phyloP scores from a whole-genome alignment of 2,329 filamentous ascomycete genomes.

The Ophiostoma sp. region DNA sequence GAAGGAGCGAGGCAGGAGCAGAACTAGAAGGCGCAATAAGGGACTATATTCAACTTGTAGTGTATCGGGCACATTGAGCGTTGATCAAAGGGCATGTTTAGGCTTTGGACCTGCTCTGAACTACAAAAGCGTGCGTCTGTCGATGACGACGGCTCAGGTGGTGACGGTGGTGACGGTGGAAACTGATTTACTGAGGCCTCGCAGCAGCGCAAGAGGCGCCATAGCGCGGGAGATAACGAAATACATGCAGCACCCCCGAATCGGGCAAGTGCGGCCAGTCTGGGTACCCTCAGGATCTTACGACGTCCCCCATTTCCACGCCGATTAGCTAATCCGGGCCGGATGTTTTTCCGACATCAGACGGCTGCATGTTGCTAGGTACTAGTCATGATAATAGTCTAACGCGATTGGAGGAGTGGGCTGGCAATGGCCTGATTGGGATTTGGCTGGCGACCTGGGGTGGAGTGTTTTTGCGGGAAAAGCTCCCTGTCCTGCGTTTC shows the following conservation, averaged over 20 bases:
- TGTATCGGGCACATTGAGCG: neutral
- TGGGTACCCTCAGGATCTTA: neutral
- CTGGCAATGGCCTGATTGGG: conserved; percentile 26
- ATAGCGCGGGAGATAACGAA: conserved; percentile 7
- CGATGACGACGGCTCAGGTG: conserved; percentile 5
- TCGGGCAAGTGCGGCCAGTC: conserved; percentile 17
- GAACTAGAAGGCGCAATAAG: neutral
- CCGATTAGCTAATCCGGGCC: conserved; percentile 4
- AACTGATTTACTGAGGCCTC: neutral
- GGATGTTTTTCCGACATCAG: conserved; percentile 14
- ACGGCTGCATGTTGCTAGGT: neutral
- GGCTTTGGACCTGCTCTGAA: neutral
- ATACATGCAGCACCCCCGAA: conserved; percentile 10
- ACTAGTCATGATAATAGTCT: neutral
- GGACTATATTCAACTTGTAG: neutral
- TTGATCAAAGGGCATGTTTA: neutral
- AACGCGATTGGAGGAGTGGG: neutral
- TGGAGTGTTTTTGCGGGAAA: conserved; percentile 26
- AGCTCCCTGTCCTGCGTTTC: conserved; percentile 21
- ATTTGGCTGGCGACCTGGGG: conserved; percentile 19
- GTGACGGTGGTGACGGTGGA: neutral
- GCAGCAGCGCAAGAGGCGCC: neutral
- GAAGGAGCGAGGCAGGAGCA: neutral
- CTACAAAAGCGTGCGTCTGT: neutral
- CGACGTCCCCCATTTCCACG: neutral